Conservation (phyloP, 164 flowering plant genomes). For the Litsea cubeba region DNA sequence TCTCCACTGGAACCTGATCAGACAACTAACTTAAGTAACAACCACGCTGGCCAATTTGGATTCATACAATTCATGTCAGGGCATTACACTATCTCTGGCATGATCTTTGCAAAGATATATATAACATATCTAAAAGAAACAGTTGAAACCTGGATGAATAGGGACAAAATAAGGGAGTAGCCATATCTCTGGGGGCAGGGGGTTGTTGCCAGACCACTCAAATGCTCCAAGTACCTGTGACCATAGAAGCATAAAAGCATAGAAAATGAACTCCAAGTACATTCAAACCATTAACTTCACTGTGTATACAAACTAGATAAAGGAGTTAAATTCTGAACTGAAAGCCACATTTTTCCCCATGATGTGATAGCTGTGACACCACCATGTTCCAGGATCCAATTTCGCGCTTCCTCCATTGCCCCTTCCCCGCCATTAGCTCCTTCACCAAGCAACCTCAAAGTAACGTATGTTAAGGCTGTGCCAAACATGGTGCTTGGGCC, state of each 20-base stretch:
- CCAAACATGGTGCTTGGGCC: conserved; percentile 72
- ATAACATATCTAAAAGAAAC: neutral
- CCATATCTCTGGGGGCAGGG: conserved; percentile 69
- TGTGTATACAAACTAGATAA: neutral
- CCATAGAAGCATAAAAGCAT: neutral
- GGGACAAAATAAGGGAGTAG: conserved; percentile 42
- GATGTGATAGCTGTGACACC: conserved; percentile 43
- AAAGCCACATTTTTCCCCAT: conserved; percentile 69
- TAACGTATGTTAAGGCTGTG: conserved; percentile 47
- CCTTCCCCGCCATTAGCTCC: conserved; percentile 36
- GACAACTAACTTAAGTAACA: neutral
- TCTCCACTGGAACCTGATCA: neutral
- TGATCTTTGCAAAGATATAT: neutral
- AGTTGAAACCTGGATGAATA: conserved; percentile 49
- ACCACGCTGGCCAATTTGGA: neutral
- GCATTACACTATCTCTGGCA: neutral
- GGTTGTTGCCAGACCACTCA: conserved; percentile 69
- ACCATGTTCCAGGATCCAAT: conserved; percentile 63
- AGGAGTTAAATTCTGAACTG: conserved; percentile 25
- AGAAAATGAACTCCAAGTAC: neutral
- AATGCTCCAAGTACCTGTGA: conserved; percentile 56
- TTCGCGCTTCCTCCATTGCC: conserved; percentile 38
- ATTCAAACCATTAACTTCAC: neutral
- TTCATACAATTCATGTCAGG: neutral
- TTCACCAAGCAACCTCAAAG: conserved; percentile 61